Base-by-base conservation (phyloP, 345 rosid species). In the Brassica carinata region DNA sequence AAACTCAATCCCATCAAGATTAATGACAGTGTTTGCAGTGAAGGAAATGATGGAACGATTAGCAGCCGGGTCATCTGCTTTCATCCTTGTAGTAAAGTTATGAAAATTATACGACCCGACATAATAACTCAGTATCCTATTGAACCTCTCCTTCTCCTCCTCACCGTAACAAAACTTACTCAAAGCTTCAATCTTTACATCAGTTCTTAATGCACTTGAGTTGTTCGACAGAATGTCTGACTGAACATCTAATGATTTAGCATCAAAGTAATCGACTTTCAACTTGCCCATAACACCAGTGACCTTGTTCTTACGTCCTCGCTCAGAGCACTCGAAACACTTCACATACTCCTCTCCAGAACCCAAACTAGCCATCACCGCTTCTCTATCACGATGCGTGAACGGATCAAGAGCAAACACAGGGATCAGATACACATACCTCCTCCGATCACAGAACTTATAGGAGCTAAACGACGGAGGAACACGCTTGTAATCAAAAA, bases 101-200 rank as follows among this genome's bases (percentile, higher is more conserved):
- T 96, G 99, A 67, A 93, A 96, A 82, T 96, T 93, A 85, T 93
- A 90, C 63, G 87, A 86, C 0, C 99, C 99, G 13, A 90, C 93
- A 55, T 96, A 96, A 45, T 67, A 68, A 30, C 83, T 84, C 84
- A 96, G 77, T 85, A 95, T 89, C 67, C 92, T 77, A 84, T 86
- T 92, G 72, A 93, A 93, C 78, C 90, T 89, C 80, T 89, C 93
- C 71, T 79, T 91, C 78, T 90, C 90, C 76, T 87, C 76, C 78
- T 88, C 87, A 2, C 90, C 91, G 17, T 92, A 93, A 77, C 77
- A 70, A 83, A 90, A 93, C 26, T 33, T 78, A 29, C 76, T 79
- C 59, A n/a, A n/a, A n/a, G n/a, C n/a, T n/a, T n/a, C n/a, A n/a
- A n/a, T 74, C 45, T 67, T 78, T 51, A 67, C 31, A 45, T 67